Evolutionary conservation across 768 basidiomycete genomes (phyloP).

Genomic region (Candolleomyces efflorescens): DNA sequence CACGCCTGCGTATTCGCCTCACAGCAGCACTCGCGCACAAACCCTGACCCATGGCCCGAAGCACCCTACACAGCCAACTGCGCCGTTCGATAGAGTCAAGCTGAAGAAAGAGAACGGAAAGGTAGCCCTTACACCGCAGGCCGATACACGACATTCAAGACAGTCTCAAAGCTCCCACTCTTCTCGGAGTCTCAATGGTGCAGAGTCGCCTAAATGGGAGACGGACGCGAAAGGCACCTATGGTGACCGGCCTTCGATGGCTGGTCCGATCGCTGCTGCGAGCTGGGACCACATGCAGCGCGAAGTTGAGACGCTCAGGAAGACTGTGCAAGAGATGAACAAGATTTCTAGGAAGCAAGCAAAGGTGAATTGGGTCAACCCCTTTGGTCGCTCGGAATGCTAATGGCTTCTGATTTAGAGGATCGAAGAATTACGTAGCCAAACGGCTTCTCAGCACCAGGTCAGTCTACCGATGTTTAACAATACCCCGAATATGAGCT

Average conservation of each 20-base stretch:
- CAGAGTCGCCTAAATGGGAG: not conserved
- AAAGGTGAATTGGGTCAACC: slow-evolving; percentile 37
- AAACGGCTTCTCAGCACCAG: slow-evolving; percentile 32
- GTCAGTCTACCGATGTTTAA: slow-evolving; percentile 23
- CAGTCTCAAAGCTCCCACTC: not conserved
- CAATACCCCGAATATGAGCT: no score
- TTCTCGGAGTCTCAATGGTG: not conserved
- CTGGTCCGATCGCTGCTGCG: slow-evolving; percentile 25
- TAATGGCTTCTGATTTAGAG: slow-evolving; percentile 30
- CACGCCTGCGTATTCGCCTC: not conserved
- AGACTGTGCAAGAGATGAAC: slow-evolving; percentile 40
- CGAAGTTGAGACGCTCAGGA: slow-evolving; percentile 55
- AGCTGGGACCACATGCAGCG: slow-evolving; percentile 53
- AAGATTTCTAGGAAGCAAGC: slow-evolving; percentile 50
- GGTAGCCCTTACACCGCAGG: not conserved
- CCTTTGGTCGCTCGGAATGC: not conserved
- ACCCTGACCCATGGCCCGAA: not conserved
- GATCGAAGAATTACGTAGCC: slow-evolving; percentile 48
- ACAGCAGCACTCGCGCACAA: not conserved
- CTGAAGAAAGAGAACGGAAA: not conserved
- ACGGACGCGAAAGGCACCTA: not conserved
- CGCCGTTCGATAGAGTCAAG: not conserved
- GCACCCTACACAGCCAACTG: not conserved
- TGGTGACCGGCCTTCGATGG: not conserved
- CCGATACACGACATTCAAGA: not conserved